Evolutionary conservation across 768 basidiomycete genomes (phyloP).

Genomic region (Paxillus involutus): DNA sequence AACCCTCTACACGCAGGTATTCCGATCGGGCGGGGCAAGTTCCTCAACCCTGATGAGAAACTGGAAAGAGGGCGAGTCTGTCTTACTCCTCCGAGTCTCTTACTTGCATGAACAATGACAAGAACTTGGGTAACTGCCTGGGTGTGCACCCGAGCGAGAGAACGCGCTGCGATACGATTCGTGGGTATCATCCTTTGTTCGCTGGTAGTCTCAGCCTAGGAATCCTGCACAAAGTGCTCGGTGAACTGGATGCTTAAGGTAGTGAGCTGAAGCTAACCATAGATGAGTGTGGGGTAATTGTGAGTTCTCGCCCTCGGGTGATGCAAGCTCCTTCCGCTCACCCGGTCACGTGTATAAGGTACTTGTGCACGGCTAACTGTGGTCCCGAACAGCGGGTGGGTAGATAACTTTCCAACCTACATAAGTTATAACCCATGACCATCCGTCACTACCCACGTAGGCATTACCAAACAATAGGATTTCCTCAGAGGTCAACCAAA

Average conservation of each 20-base stretch:
- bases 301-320: neutral
- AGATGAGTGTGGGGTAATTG: neutral
- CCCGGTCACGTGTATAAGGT: constrained; percentile 1
- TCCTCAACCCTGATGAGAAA: neutral
- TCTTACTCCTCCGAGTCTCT: constrained; percentile 6
- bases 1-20: constrained; percentile 10
- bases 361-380: too few relatives aligned
- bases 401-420: too few relatives aligned
- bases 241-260: neutral
- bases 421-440: too few relatives aligned
- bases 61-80: constrained; percentile 6
- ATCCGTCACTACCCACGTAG: too few relatives aligned
- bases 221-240: neutral
- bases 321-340: constrained; percentile 25
- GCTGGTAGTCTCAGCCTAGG: neutral
- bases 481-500: neutral
- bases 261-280: neutral
- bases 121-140: constrained; percentile 11
- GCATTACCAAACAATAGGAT: too few relatives aligned
- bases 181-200: constrained; percentile 29
- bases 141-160: constrained; percentile 21
- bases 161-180: constrained; percentile 25
- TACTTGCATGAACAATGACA: constrained; percentile 4
- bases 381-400: too few relatives aligned
- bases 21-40: neutral